Conservation (phyloP, 2,329 filamentous ascomycete genomes). For the Colletotrichum tamarilloi region DNA sequence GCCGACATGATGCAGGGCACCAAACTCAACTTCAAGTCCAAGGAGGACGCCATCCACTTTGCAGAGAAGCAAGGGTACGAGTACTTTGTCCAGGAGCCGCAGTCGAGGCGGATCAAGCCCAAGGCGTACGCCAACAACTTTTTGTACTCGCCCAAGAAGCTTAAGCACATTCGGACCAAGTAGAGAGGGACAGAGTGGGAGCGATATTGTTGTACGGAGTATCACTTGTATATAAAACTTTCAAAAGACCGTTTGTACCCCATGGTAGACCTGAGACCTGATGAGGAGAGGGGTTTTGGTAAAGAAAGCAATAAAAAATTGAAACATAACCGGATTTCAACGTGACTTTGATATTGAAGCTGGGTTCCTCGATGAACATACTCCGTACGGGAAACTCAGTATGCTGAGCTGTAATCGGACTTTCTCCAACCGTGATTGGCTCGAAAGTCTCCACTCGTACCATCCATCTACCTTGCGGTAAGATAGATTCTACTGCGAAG, state of each 20-base stretch:
- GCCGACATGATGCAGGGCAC: slow-evolving; percentile 96
- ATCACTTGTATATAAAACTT: slow-evolving; percentile 43
- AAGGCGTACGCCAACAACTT: slow-evolving; percentile 99
- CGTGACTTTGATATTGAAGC: background rate
- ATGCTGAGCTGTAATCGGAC: background rate
- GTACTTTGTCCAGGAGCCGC: slow-evolving; percentile 98
- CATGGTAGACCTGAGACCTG: too few relatives aligned
- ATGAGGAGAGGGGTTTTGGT: too few relatives aligned
- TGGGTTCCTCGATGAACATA: background rate
- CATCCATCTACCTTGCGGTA: too few relatives aligned
- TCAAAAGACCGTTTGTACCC: background rate
- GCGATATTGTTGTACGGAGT: background rate
- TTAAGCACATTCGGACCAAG: slow-evolving; percentile 89
- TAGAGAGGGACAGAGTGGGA: slow-evolving; percentile 52
- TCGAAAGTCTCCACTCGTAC: background rate
- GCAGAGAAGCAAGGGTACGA: slow-evolving; percentile 99
- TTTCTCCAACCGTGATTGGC: background rate
- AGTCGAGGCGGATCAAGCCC: slow-evolving; percentile 83
- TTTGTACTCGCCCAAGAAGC: slow-evolving; percentile 82
- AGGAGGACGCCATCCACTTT: slow-evolving; percentile 94
- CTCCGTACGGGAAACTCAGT: too few relatives aligned
- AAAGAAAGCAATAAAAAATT: too few relatives aligned
- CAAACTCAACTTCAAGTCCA: slow-evolving; percentile 87
- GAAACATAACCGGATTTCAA: background rate
- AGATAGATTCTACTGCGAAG: background rate